Evolutionary conservation across 164 flowering plant genomes (phyloP), one percentile per base, ranked within the genome.

Genomic region (Stephania cephalantha): DNA sequence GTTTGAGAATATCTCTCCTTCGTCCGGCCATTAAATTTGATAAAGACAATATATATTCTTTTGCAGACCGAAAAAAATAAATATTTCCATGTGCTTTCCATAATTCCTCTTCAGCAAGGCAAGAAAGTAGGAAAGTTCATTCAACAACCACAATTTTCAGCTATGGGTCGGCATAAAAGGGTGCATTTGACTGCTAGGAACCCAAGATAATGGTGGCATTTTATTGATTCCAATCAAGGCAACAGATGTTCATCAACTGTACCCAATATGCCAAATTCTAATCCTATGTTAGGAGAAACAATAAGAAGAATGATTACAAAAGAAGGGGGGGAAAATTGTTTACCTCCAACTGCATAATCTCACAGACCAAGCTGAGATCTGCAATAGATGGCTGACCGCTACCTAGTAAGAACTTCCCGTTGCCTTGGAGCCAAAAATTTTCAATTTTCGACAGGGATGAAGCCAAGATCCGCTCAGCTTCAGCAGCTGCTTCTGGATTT

Each of bases 361-460:
- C 98, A 84, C 97, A 95, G 1, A 90, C 94, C 72, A 92, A 85
- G 87, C 90, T 89, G 77, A 95, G 91, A 84, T 95, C 97, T 48
- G 97, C 97, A 63, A 95, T 88, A 31, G 98, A 92, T 42, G 98
- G 98, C 82, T 84, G 88, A 50, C 73, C 76, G 77, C 86, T 82
- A 71, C 95, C 94, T 42, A 91, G 72, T 78, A 95, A 83, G 80
- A 90, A 95, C 31, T 76, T 80, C 7, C 89, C 91, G 75, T 81
- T 83, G 66, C 86, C 93, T 72, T 88, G 81, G 31, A 95, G 97
- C 97, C 97, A 91, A 68, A 87, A 7, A 6, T 91, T 81, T 79
- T 93, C 97, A 35, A 95, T 82, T 67, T 73, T 87, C 17, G 83
- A 84, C 46, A 95, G 84, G 42, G 98, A 86, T 10, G 81, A 71